These are phyloP conservation scores for Cyberlindnera misumaiensis DNA, from an alignment of 805 yeast genomes.

Conservation along the genomic window DNA sequence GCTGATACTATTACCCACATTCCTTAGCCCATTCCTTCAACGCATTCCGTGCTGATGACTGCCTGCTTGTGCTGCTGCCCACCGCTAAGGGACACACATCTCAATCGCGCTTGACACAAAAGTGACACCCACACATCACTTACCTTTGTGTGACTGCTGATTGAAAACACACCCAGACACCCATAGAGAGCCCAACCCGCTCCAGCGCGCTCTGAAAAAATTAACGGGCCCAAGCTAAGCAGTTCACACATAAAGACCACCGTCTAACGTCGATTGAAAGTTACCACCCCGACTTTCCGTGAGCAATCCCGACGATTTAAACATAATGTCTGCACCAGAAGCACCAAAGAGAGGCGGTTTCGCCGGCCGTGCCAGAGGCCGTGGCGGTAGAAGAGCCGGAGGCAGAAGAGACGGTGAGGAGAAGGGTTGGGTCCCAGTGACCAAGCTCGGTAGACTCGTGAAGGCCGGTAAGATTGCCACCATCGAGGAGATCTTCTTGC, in stretches of 20 bases:
- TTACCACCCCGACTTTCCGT: slow-evolving; percentile 49
- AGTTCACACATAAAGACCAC: no score
- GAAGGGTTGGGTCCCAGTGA: slow-evolving; percentile 99
- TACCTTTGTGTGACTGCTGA: no score
- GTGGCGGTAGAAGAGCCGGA: slow-evolving; percentile 54
- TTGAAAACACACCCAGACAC: no score
- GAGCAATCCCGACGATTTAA: slow-evolving; percentile 38
- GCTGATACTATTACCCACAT: no score
- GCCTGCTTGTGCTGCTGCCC: no score
- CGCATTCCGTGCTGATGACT: no score
- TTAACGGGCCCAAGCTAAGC: neutral
- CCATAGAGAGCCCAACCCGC: no score
- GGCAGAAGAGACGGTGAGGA: slow-evolving; percentile 85
- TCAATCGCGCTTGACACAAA: no score
- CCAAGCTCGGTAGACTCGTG: slow-evolving; percentile 99
- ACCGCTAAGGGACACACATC: no score
- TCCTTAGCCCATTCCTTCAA: no score
- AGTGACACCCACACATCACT: no score
- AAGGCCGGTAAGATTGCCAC: slow-evolving; percentile 96
- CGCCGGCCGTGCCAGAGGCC: slow-evolving; percentile 53
- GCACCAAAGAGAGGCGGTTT: slow-evolving; percentile 46
- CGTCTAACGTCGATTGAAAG: slow-evolving; percentile 41
- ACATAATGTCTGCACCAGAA: slow-evolving; percentile 34
- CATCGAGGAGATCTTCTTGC: slow-evolving; percentile 97
- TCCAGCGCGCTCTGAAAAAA: slow-evolving; percentile 1